Evolutionary conservation across 2,329 filamentous ascomycete species (phyloP).

Genomic region (Claviceps maximensis): DNA sequence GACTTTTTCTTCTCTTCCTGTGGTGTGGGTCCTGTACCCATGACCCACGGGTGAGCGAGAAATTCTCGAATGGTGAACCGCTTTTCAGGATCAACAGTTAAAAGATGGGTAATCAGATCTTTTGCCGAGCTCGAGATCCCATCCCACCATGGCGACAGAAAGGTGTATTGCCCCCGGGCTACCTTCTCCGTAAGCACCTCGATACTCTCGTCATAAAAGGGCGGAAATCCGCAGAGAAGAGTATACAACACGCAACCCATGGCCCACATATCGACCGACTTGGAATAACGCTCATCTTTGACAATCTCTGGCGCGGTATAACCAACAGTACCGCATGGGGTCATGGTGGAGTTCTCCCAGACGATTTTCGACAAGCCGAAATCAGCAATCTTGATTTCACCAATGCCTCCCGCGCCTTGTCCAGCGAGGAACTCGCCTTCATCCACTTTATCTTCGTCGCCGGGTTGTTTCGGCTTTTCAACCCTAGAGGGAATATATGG

Average conservation of each 20-base stretch:
- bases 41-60: slow-evolving; percentile 88
- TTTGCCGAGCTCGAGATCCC: slow-evolving; percentile 92
- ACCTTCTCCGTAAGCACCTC: slow-evolving; percentile 96
- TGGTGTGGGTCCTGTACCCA: slow-evolving; percentile 44
- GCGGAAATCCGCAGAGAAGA: slow-evolving; percentile 89
- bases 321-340: slow-evolving; percentile 94
- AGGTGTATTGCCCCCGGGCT: slow-evolving; percentile 90
- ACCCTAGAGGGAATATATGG: slow-evolving; percentile 68
- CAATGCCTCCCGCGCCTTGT: slow-evolving; percentile 77
- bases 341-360: slow-evolving; percentile 98
- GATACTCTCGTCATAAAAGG: slow-evolving; percentile 97
- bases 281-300: slow-evolving; percentile 96
- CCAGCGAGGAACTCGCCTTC: slow-evolving; percentile 86
- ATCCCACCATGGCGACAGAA: slow-evolving; percentile 98
- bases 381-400: slow-evolving; percentile 92
- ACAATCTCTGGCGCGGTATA: slow-evolving; percentile 98
- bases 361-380: slow-evolving; percentile 97
- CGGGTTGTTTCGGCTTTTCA: slow-evolving; percentile 68
- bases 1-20: slow-evolving; percentile 46
- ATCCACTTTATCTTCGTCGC: slow-evolving; percentile 94
- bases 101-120: slow-evolving; percentile 81
- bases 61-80: slow-evolving; percentile 90
- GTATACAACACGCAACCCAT: slow-evolving; percentile 95
- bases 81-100: slow-evolving; percentile 91
- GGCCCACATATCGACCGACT: slow-evolving; percentile 99